Evolutionary conservation across 140 eudicot species (phyloP).

Genomic region (Oenanthe javanica): DNA sequence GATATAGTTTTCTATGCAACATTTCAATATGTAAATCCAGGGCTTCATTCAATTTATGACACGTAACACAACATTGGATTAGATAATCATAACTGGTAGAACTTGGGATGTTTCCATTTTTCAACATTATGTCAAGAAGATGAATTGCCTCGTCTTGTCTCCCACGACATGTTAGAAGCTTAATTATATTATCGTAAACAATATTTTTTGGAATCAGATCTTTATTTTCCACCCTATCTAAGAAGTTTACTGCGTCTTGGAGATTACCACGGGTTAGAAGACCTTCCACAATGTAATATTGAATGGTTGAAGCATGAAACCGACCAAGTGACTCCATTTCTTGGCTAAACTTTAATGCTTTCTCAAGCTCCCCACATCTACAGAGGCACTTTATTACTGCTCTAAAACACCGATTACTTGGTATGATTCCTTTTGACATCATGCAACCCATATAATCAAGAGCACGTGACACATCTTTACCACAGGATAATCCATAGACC

Average conservation of each 20-base stretch:
- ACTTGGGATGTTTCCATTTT: constrained; percentile 40
- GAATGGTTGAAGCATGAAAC: constrained; percentile 47
- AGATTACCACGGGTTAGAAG: constrained; percentile 27
- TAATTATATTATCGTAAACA: constrained; percentile 44
- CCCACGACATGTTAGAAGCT: constrained; percentile 43
- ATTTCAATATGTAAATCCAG: constrained; percentile 62
- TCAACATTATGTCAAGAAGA: constrained; percentile 62
- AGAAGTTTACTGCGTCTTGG: constrained; percentile 51
- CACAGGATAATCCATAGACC: constrained; percentile 42
- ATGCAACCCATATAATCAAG: constrained; percentile 41
- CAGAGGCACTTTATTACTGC: constrained; percentile 36
- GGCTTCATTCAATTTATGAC: constrained; percentile 36
- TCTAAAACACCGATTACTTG: constrained; percentile 54
- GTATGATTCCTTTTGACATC: constrained; percentile 54
- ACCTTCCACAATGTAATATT: constrained; percentile 32
- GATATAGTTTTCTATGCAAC: constrained; percentile 47
- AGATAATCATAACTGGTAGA: constrained; percentile 49
- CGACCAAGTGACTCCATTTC: constrained; percentile 63
- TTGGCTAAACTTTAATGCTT: constrained; percentile 51
- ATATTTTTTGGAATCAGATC: constrained; percentile 45
- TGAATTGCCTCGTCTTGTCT: constrained; percentile 47
- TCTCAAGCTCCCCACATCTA: constrained; percentile 32
- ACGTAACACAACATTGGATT: constrained; percentile 37
- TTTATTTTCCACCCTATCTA: constrained; percentile 37
- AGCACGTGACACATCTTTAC: constrained; percentile 36